Conservation (phyloP, 31 red algal genomes). For the Pterothamnion heteromorphum region DNA sequence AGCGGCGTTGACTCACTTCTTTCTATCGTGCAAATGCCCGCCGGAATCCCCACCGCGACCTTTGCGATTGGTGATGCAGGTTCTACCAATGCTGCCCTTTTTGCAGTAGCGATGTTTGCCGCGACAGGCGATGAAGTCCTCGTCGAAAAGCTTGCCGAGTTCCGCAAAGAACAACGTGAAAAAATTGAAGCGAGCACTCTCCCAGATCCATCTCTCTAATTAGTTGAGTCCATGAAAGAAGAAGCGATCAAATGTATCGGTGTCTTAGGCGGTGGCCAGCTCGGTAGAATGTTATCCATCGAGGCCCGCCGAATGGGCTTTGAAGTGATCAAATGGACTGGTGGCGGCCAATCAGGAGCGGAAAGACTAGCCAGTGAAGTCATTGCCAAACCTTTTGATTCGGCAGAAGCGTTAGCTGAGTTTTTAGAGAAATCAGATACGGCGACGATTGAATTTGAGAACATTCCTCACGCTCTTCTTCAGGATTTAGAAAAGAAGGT, state of each 20-base stretch:
- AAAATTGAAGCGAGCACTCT: neutral
- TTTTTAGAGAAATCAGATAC: neutral
- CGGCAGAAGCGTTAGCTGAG: neutral
- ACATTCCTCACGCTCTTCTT: neutral
- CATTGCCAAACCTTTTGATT: neutral
- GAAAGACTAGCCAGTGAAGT: neutral
- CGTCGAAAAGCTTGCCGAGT: neutral
- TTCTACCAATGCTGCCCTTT: neutral
- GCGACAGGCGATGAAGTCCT: neutral
- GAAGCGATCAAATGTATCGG: neutral
- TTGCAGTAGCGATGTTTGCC: neutral
- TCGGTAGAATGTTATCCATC: neutral
- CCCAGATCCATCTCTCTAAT: neutral
- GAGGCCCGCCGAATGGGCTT: neutral
- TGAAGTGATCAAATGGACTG: neutral
- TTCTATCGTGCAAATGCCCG: constrained; percentile 23
- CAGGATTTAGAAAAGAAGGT: neutral
- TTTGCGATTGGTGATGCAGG: neutral
- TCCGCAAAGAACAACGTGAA: neutral
- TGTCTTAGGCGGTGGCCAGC: neutral
- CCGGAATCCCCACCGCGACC: neutral
- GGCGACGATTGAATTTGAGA: neutral
- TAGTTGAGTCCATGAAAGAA: neutral
- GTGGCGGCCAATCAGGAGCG: neutral
- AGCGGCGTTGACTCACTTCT: neutral